Evolutionary conservation across 163 green algal species (phyloP), one percentile per base, ranked within the genome.

Genomic region (Chlorella variabilis): DNA sequence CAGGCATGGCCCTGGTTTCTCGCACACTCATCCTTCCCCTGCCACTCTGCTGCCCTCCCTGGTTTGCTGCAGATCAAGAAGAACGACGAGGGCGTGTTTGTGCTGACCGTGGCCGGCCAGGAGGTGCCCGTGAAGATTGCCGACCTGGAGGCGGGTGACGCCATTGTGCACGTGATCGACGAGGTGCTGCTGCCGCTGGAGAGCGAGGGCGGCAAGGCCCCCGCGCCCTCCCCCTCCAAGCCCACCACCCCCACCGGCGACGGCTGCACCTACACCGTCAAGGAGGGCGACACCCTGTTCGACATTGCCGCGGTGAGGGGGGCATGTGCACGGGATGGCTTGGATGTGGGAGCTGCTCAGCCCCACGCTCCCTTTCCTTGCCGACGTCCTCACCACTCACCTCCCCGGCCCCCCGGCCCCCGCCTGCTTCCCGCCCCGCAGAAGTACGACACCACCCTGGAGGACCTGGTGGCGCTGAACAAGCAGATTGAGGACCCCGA

Each of bases 181-280:
- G 38, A 49, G 29, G 70, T 77, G 48, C 48, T 77, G 70, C 48
- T 77, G 45, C 31, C 70, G 6, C 29, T 59, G 15, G 48, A 63
- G 31, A 9, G 49, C 8, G 45, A 74, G 38, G 13, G 20, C 70
- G 31, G n/a, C 21, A 25, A 39, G 41, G 20, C 68, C n/a, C 41
- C 68, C 68, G 33, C 33, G 3, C 21, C n/a, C 68, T 61, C 41
- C 27, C 48, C 70, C 45, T 25, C 48, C 29, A 15, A 56, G 21
- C 36, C 73, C 4, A 38, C 59, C n/a, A 61, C 15, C 15, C 42
- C 68, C 25, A 18, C n/a, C 42, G 41, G 25, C 67, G 59, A 38
- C 59, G n/a, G 27, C 18, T 80, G 73, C 73, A 59, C 34, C 56
- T 80, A 80, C 73, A 70, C 42, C 9, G 73, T 80, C 11, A 17